Conservation (phyloP, 495 filamentous ascomycete species). For the Penicillium lividum region DNA sequence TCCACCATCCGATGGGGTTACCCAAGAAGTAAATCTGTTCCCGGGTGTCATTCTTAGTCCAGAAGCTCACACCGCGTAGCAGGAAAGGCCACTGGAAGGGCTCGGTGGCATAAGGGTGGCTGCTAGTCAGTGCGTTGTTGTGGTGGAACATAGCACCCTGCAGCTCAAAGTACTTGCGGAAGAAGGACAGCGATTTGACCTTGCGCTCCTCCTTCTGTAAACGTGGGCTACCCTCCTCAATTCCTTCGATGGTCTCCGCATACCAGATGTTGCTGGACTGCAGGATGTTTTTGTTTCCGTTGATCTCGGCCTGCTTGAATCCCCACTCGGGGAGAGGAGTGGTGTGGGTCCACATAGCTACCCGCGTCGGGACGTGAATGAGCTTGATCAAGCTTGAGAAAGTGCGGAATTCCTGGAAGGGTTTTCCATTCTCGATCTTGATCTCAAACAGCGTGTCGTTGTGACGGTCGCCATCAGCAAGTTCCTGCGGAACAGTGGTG, state of each 20-base stretch:
- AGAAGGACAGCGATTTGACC: constrained; percentile 80
- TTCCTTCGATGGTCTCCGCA: constrained; percentile 83
- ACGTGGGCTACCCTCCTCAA: constrained; percentile 68
- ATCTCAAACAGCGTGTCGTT: constrained; percentile 95
- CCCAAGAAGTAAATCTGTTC: constrained; percentile 99
- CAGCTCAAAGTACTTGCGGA: constrained; percentile 93
- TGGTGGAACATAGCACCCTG: constrained; percentile 99
- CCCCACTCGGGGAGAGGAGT: constrained; percentile 94
- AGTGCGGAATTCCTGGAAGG: constrained; percentile 81
- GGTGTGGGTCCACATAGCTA: constrained; percentile 98
- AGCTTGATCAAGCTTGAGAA: constrained; percentile 92
- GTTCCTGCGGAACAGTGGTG: constrained; percentile 73
- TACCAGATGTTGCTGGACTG: constrained; percentile 94
- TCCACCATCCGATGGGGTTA: constrained; percentile 97
- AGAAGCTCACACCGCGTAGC: constrained; percentile 95
- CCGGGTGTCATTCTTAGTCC: constrained; percentile 94
- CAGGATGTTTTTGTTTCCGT: constrained; percentile 94
- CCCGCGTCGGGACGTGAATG: constrained; percentile 87
- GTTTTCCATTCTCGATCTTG: constrained; percentile 83
- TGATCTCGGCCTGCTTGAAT: constrained; percentile 97
- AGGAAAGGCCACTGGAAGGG: constrained; percentile 99
- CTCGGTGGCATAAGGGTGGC: constrained; percentile 90
- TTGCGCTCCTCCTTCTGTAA: constrained; percentile 69
- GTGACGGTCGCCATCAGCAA: constrained; percentile 73
- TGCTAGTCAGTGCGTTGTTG: constrained; percentile 96